These are phyloP conservation scores for Vachellia pachyceras DNA, from an alignment of 306 rosid species.

Conservation along the genomic window DNA sequence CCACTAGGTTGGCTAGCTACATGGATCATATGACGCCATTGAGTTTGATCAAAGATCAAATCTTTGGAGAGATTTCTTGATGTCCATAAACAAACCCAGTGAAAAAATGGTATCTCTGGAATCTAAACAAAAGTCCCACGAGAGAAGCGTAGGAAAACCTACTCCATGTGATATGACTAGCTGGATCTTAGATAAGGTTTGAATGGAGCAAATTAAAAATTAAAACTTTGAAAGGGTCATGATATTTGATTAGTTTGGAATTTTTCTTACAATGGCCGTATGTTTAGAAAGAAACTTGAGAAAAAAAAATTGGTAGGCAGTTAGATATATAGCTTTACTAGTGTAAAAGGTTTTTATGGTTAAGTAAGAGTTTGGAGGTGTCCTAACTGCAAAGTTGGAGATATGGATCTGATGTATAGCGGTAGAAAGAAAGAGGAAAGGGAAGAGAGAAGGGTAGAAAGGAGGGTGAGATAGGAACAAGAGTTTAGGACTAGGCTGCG, in stretches of 20 bases:
- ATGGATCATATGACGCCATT: too few relatives aligned
- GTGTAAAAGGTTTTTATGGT: slow-evolving; percentile 14
- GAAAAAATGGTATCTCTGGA: background rate
- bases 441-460: too few relatives aligned
- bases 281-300: background rate
- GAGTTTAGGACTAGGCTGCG: too few relatives aligned
- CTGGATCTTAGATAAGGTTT: background rate
- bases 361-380: background rate
- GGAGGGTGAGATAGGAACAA: too few relatives aligned
- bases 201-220: background rate
- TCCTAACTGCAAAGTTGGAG: slow-evolving; percentile 26
- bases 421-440: too few relatives aligned
- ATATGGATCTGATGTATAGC: background rate
- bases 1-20: too few relatives aligned
- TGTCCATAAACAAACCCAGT: background rate
- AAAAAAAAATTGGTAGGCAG: background rate
- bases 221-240: background rate
- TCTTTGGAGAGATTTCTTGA: too few relatives aligned
- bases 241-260: background rate
- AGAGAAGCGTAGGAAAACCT: background rate
- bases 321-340: background rate
- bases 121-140: background rate
- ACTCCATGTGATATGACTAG: background rate
- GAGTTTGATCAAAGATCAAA: too few relatives aligned
- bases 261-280: background rate